Evolutionary conservation across 805 yeast genomes (phyloP), one percentile per base, ranked within the genome.

Genomic region (Candida ovalis): DNA sequence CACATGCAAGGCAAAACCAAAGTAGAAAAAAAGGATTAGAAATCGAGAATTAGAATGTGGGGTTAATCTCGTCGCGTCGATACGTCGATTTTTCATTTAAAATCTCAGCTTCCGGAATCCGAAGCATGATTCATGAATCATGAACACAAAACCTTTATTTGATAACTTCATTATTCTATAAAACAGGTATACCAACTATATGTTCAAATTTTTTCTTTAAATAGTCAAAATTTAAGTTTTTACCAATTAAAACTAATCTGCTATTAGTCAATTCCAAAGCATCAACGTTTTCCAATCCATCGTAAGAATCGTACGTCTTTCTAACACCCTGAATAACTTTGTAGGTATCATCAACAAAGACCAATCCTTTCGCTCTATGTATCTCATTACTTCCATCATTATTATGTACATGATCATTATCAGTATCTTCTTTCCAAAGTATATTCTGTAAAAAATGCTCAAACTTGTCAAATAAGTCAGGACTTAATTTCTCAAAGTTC

Each of bases 311-410:
- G 66, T 89, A 94, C 0, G 96, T 89, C 47, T 90, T 94, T 50
- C 98, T 74, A 0, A 94, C 99, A 12, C 96, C 98, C 64, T 94
- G 99, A 10, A 94, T 68, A 7, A 90, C 86, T 53, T 78, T 75
- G 21, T 76, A 81, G 0, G 28, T 38, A 7, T 63, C 66, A 3
- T 65, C 63, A 7, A 65, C 60, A 51, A 82, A 75, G 7, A 90
- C 53, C 9, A 88, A 64, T 1, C 97, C 98, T 62, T 94, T 94
- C 2, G 86, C 70, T 52, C 98, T 70, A 56, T 90, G 96, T 2
- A 94, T 74, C 52, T 89, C 97, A 17, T 5, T 35, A 17, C 17
- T 17, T 7, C 13, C 74, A 52, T 89, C 96, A 15, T 10, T 9
- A 10, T 30, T 30, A 15, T 4, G 17, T 3, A 80, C 74, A 1